Base-by-base conservation (phyloP, 768 basidiomycete genomes). In the Leccinellum albellum region DNA sequence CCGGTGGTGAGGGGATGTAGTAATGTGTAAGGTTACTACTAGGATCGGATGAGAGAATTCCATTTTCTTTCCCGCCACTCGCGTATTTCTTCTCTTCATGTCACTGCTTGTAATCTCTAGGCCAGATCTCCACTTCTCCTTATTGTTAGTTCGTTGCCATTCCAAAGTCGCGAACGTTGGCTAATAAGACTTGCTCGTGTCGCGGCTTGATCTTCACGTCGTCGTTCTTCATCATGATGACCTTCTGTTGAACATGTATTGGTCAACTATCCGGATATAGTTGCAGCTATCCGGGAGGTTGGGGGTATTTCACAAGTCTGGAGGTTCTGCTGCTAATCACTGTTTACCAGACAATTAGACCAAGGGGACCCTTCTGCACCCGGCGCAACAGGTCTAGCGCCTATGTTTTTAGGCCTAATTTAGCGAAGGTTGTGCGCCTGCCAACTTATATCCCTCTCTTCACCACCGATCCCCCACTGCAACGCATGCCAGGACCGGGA, bases 401-500 rank as follows among this genome's bases (percentile, higher is more conserved):
- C 37, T 20, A 20, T 40, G 0, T n/a, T 40, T 20, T 40, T 40
- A 40, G n/a, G 35, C 40, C 40, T 40, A 20, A 40, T 40, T 20
- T 40, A 40, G 40, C 17, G 10, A 40, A 20, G n/a, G n/a, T 40
- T 40, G 40, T 40, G 40, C 40, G 10, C n/a, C n/a, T 20, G 10
- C n/a, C n/a, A n/a, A 40, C 40, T 20, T 40, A 40, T 40, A 40
- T 20, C 40, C 40, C 9, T 12, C n/a, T 40, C 40, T 40, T 40
- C 40, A 6, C 40, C 35, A n/a, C 35, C 9, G 35, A 37, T 37
- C 3, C 35, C 3, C 17, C 8, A 31, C 10, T 32, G 32, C 17
- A 6, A 40, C 14, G 14, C 49, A 61, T 61, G 60, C 60, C 60
- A n/a, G 51, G 55, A 8, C 60, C 51, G 14, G 37, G 44, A 13